Percentiles rank a stretch among this genome's conserved stretches.
Evolutionary conservation across 768 basidiomycete species (phyloP).

Genomic region (Hirschioporus abietinus): DNA sequence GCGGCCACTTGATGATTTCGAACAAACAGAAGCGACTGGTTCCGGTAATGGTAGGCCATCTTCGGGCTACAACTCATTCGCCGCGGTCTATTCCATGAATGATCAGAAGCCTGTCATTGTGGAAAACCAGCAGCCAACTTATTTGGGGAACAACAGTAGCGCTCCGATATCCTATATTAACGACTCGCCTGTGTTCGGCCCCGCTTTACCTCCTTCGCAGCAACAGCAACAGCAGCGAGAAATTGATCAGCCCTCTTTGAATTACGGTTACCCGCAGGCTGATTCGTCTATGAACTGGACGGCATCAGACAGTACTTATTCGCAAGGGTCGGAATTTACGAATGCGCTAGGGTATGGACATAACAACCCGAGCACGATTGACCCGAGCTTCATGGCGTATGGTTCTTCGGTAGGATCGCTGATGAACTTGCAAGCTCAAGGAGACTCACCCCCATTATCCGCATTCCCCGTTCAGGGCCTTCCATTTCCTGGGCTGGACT

Average conservation of each 20-base stretch:
- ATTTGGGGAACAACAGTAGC: neutral
- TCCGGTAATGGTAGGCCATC: neutral
- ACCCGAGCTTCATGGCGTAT: slow-evolving; percentile 22
- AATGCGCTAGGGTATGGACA: neutral
- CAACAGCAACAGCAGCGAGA: neutral
- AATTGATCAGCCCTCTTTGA: neutral
- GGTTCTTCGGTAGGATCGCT: slow-evolving; percentile 32
- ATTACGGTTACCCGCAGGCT: neutral
- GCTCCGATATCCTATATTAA: neutral
- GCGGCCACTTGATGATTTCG: neutral
- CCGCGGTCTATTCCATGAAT: neutral
- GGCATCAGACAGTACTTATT: neutral
- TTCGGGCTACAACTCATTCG: neutral
- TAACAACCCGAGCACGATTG: neutral
- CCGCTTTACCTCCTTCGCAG: neutral
- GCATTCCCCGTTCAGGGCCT: slow-evolving; percentile 66
- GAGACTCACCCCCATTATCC: slow-evolving; percentile 53
- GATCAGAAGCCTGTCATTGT: neutral
- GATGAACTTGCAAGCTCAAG: slow-evolving; percentile 15
- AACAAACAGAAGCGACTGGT: neutral
- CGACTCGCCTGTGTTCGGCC: neutral
- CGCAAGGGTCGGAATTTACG: neutral
- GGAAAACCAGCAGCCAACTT: neutral
- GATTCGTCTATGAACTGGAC: neutral
- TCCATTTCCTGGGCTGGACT: slow-evolving; percentile 83